Evolutionary conservation across 805 yeast species (phyloP), one percentile per base, ranked within the genome.

Genomic region (Sugiyamaella mastotermitis): DNA sequence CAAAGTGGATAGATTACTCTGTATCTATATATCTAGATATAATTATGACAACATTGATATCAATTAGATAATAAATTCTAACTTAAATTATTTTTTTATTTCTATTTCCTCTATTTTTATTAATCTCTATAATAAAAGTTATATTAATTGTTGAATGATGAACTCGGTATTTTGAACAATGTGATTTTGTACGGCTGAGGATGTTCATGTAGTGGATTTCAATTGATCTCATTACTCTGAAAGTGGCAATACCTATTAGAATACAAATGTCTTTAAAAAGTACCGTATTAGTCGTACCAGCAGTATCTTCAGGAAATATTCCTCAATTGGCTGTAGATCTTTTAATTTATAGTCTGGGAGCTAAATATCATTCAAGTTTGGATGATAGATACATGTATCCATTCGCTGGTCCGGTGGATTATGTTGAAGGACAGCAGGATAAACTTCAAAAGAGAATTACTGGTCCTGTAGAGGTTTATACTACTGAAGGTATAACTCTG

Each of bases 281-380:
- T 11, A 17, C 14, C 6, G 52, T 59, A 38, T 52, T 66, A 17
- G 54, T 90, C 1, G 29, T 92, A 1, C 97, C 97, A 0, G 61
- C 87, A 0, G 82, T 92, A 0, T 77, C 96, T 3, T 72, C 84
- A 4, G 97, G 95, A 5, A 92, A 90, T 52, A 81, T 87, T 3
- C 94, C 97, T 0, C 98, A 92, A 57, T 62, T 90, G 34, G 61
- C 88, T 0, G 58, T 73, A 4, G 97, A 88, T 57, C 64, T 88
- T 21, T 60, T 90, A 18, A 65, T 87, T 7, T 81, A 80, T 50
- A 74, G 79, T n/a, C 60, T 72, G 17, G 67, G 65, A 3, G 72
- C 80, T 41, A 45, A 58, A 40, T 72, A 71, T 26, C 66, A 80
- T 3, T 76, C 72, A 8, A 53, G 72, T 11, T 59, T 88, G 20